Evolutionary conservation across 371 early-diverging fungal species (phyloP).

Genomic region (Rhizopus arrhizus): DNA sequence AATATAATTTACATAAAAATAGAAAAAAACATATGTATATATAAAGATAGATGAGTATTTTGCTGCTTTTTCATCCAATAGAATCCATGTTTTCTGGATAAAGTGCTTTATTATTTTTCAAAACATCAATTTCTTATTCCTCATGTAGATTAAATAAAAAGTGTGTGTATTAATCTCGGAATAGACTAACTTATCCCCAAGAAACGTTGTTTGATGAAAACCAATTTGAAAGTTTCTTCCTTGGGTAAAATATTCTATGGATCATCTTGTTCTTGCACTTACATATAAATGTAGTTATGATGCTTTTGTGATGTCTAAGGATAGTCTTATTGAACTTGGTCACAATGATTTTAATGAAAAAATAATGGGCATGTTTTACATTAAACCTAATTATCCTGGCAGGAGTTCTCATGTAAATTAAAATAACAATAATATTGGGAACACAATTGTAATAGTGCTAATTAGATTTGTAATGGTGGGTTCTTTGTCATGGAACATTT

Average conservation of each 20-base stretch:
- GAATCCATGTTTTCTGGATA: background rate
- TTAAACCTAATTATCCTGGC: slow-evolving; percentile 80
- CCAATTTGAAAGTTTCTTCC: slow-evolving; percentile 60
- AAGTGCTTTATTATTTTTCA: background rate
- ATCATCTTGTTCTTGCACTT: background rate
- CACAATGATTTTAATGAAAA: slow-evolving; percentile 42
- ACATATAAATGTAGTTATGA: slow-evolving; percentile 39
- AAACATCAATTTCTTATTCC: too few relatives aligned
- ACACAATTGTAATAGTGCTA: background rate
- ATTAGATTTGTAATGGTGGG: slow-evolving; percentile 68
- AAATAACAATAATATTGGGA: background rate
- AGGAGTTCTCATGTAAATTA: slow-evolving; percentile 59
- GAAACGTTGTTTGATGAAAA: slow-evolving; percentile 52
- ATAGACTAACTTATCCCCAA: slow-evolving; percentile 73
- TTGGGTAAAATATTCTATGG: slow-evolving; percentile 31
- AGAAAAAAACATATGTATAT: too few relatives aligned
- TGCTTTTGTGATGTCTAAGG: slow-evolving; percentile 56
- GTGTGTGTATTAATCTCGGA: background rate
- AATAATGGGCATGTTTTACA: slow-evolving; percentile 71
- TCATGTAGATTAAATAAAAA: background rate
- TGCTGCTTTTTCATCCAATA: too few relatives aligned
- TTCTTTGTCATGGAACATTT: slow-evolving; percentile 61
- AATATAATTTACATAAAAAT: too few relatives aligned
- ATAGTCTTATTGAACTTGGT: slow-evolving; percentile 27
- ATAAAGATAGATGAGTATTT: too few relatives aligned